Evolutionary conservation across 2,329 filamentous ascomycete species (phyloP).

Genomic region (Ophiostoma triangulosporum): DNA sequence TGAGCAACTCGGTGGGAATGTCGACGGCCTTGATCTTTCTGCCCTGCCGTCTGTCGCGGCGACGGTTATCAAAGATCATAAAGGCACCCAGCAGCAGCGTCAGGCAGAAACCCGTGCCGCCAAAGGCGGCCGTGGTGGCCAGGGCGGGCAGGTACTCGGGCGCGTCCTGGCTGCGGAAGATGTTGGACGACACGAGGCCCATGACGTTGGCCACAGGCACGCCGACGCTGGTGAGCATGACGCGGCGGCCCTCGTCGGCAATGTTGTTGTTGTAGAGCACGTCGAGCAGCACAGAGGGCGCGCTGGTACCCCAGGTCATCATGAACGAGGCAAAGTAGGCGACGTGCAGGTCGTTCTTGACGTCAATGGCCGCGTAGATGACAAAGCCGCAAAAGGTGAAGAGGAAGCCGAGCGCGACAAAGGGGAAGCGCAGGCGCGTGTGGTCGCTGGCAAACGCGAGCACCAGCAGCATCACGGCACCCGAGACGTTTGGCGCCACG

Average conservation of each 20-base stretch:
- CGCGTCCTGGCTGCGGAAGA: constrained; percentile 48
- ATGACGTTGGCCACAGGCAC: constrained; percentile 67
- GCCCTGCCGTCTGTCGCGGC: constrained; percentile 43
- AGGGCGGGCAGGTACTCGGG: constrained; percentile 55
- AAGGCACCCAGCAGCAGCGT: constrained; percentile 43
- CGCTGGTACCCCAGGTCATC: constrained; percentile 70
- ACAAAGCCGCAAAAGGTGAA: constrained; percentile 68
- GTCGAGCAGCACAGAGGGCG: constrained; percentile 56
- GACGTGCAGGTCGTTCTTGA: constrained; percentile 44
- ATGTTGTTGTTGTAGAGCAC: constrained; percentile 68
- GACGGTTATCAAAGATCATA: constrained; percentile 52
- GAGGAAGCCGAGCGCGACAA: constrained; percentile 59
- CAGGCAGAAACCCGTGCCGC: constrained; percentile 42
- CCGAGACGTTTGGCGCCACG: constrained; percentile 64
- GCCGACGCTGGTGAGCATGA: constrained; percentile 56
- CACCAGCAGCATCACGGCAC: constrained; percentile 57
- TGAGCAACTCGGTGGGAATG: constrained; percentile 40
- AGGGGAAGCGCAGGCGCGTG: constrained; percentile 54
- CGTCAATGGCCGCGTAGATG: constrained; percentile 55
- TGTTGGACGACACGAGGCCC: constrained; percentile 56
- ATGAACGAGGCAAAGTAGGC: constrained; percentile 68
- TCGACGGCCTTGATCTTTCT: constrained; percentile 40
- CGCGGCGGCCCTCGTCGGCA: constrained; percentile 58
- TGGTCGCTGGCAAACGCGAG: constrained; percentile 59
- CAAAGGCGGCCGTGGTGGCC: constrained; percentile 50